Conservation (phyloP, 176 grass and related monocot genomes). For the Paspalum vaginatum region DNA sequence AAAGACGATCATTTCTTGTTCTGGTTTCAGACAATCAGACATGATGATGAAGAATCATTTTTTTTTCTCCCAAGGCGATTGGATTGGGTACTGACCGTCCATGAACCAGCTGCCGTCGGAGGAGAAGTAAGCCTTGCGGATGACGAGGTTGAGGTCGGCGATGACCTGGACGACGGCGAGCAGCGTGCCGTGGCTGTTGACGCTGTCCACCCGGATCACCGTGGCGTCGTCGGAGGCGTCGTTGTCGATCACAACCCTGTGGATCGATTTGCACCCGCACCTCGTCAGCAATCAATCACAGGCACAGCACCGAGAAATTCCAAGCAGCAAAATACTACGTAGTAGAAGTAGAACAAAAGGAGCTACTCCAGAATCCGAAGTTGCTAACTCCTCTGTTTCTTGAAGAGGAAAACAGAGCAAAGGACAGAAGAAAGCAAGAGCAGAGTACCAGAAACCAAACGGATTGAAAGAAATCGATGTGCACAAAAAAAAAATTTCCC, state of each 20-base stretch:
- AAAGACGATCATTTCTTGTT: too few relatives aligned
- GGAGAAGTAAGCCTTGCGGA: slow-evolving; percentile 84
- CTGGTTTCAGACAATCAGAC: too few relatives aligned
- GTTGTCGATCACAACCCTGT: slow-evolving; percentile 91
- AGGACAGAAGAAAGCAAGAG: neutral
- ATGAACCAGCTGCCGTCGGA: slow-evolving; percentile 96
- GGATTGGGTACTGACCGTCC: slow-evolving; percentile 55
- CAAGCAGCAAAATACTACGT: neutral
- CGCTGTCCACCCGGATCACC: slow-evolving; percentile 79
- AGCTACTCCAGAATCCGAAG: too few relatives aligned
- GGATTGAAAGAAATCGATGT: neutral
- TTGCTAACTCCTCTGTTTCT: neutral
- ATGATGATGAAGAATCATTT: too few relatives aligned
- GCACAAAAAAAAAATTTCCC: neutral
- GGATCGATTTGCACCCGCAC: neutral
- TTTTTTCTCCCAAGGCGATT: neutral
- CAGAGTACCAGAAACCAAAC: neutral
- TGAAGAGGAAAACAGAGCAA: neutral
- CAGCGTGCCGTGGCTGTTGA: slow-evolving; percentile 79
- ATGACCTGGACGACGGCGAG: slow-evolving; percentile 91
- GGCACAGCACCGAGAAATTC: neutral
- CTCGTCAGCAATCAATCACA: neutral
- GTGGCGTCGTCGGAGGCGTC: slow-evolving; percentile 66
- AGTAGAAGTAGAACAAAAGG: neutral
- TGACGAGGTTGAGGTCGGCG: slow-evolving; percentile 81